Conservation (phyloP, 306 rosid species). For the Amphicarpaea edgeworthii region DNA sequence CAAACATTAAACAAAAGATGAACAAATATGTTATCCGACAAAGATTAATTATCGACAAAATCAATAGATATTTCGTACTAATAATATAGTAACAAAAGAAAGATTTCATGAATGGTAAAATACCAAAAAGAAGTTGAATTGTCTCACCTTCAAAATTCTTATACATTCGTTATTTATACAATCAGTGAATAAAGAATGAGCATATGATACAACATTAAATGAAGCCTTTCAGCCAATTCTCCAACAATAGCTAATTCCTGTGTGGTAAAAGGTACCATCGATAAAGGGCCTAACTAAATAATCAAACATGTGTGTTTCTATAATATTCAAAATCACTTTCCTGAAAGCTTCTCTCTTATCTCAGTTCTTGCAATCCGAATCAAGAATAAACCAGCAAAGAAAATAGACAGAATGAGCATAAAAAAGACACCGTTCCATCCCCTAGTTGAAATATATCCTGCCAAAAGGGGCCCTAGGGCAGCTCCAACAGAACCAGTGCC, state of each 20-base stretch:
- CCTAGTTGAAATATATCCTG: conserved; percentile 73
- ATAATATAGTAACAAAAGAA: too few relatives aligned
- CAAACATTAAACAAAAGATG: too few relatives aligned
- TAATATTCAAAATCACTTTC: conserved; percentile 54
- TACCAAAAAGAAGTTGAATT: neutral
- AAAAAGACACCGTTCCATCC: conserved; percentile 90
- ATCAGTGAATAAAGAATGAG: conserved; percentile 39
- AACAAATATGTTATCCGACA: too few relatives aligned
- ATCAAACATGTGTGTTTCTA: conserved; percentile 35
- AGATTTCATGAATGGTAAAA: neutral
- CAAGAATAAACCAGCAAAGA: conserved; percentile 72
- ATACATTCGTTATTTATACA: neutral
- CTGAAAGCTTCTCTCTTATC: conserved; percentile 63
- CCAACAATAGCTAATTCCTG: conserved; percentile 29
- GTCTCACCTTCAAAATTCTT: conserved; percentile 24
- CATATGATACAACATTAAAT: conserved; percentile 34
- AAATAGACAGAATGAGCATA: conserved; percentile 73
- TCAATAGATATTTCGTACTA: too few relatives aligned
- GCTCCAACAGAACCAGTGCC: conserved; percentile 95
- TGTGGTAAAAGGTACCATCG: conserved; percentile 13
- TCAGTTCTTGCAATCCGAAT: conserved; percentile 69
- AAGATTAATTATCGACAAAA: too few relatives aligned
- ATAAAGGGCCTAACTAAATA: conserved; percentile 19
- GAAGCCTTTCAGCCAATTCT: conserved; percentile 36
- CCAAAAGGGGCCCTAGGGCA: conserved; percentile 90